A percentile compares a stretch with the other conserved stretches of the same genome.
Evolutionary conservation across 2,329 filamentous ascomycete species (phyloP).

Genomic region (Pseudogymnoascus sp.): DNA sequence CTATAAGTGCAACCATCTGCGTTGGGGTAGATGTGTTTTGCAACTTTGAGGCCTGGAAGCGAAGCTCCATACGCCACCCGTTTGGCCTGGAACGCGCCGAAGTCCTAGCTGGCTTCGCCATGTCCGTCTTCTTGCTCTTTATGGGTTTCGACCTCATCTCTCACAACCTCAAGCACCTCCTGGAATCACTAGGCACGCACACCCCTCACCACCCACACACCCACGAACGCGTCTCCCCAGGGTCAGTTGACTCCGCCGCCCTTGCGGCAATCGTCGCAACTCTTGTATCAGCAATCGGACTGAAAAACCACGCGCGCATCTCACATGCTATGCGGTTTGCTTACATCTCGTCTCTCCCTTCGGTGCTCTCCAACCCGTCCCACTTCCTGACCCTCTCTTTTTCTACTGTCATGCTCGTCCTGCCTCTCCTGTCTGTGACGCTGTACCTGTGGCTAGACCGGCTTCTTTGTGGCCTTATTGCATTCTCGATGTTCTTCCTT

Average conservation of each 20-base stretch:
- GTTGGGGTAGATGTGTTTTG: conserved; percentile 85
- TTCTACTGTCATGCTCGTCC: conserved; percentile 66
- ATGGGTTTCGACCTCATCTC: conserved; percentile 93
- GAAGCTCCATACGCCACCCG: conserved; percentile 84
- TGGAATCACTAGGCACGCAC: conserved; percentile 64
- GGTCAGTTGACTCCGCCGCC: conserved; percentile 73
- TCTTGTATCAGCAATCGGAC: conserved; percentile 72
- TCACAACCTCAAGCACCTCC: conserved; percentile 85
- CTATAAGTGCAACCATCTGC: conserved; percentile 82
- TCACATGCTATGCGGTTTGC: conserved; percentile 83
- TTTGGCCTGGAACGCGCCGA: conserved; percentile 88
- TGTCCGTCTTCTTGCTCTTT: conserved; percentile 94
- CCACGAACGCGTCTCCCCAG: conserved; percentile 60
- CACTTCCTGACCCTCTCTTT: conserved; percentile 91
- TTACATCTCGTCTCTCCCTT: conserved; percentile 72
- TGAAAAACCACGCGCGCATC: conserved; percentile 87
- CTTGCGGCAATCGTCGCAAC: conserved; percentile 76
- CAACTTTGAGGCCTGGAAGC: conserved; percentile 97
- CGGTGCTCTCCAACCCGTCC: conserved; percentile 85
- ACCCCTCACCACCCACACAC: conserved; percentile 61
- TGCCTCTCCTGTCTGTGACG: conserved; percentile 73
- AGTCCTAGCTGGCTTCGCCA: conserved; percentile 88
- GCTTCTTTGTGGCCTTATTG: conserved; percentile 70
- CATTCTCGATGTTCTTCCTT: conserved; percentile 78
- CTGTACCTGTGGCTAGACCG: conserved; percentile 79